These are phyloP conservation scores for Aspergillus novofumigatus DNA, from an alignment of 2,329 filamentous ascomycete species.

Conservation along the genomic window DNA sequence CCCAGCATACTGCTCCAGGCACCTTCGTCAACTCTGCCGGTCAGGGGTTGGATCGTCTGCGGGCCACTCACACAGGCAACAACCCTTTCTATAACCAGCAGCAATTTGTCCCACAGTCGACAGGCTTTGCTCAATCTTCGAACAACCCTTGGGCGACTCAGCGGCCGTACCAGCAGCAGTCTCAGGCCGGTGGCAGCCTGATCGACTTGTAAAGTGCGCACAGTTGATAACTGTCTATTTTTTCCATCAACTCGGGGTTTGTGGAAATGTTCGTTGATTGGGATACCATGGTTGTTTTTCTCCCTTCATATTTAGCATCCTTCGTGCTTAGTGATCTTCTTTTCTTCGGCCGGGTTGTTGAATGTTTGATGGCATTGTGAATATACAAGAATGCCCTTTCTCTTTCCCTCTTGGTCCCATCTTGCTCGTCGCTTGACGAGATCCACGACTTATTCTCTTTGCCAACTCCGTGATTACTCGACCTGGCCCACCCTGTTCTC, in stretches of 20 bases:
- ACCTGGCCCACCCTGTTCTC: not conserved
- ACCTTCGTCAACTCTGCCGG: constrained; percentile 96
- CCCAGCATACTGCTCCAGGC: constrained; percentile 93
- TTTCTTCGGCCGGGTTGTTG: not conserved
- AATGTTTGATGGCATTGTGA: not conserved
- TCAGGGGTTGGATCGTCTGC: constrained; percentile 68
- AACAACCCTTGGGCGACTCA: constrained; percentile 55
- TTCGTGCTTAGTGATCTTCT: not conserved
- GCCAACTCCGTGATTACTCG: not conserved
- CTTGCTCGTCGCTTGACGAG: not conserved
- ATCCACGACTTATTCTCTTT: not conserved
- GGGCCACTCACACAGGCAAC: constrained; percentile 65
- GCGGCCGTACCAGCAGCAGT: constrained; percentile 42
- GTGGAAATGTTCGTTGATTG: not conserved
- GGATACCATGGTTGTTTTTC: not conserved
- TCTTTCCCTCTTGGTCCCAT: not conserved
- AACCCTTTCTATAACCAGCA: constrained; percentile 81
- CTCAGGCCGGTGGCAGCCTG: constrained; percentile 52
- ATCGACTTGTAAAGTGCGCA: constrained; percentile 52
- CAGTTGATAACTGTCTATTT: not conserved
- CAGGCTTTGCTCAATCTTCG: constrained; percentile 39
- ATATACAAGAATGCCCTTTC: not conserved
- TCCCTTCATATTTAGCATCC: not conserved
- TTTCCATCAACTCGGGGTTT: not conserved
- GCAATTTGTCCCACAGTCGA: constrained; percentile 48